Evolutionary conservation across 345 rosid genomes (phyloP).

Genomic region (Euphorbia tirucalli): DNA sequence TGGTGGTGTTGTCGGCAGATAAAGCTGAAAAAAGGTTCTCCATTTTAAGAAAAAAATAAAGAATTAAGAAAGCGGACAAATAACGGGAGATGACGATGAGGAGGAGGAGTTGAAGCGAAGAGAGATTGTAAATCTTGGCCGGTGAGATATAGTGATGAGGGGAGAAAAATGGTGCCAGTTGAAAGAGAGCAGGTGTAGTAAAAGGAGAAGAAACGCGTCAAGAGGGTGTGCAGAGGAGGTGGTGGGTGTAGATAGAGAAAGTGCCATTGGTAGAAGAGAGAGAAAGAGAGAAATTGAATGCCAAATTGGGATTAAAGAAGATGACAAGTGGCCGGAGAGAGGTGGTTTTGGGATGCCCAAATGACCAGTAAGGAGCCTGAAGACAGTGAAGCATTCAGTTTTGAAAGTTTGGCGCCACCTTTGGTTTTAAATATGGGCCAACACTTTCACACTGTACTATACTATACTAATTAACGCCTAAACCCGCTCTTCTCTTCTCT

Average conservation of each 20-base stretch:
- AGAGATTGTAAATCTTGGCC: slow-evolving; percentile 1
- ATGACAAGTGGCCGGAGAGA: slow-evolving; percentile 36
- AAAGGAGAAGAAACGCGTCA: slow-evolving; percentile 38
- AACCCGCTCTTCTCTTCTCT: too few relatives aligned
- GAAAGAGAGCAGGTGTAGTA: slow-evolving; percentile 29
- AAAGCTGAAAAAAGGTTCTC: slow-evolving; percentile 20
- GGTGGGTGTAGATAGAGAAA: slow-evolving; percentile 11
- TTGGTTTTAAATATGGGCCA: slow-evolving; percentile 31
- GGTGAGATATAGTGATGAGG: slow-evolving; percentile 23
- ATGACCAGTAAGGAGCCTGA: slow-evolving; percentile 30
- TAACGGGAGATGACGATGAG: neutral
- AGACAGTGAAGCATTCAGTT: slow-evolving; percentile 20
- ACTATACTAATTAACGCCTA: too few relatives aligned
- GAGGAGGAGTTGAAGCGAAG: neutral
- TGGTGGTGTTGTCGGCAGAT: neutral
- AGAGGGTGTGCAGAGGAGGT: slow-evolving; percentile 10
- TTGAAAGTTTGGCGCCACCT: slow-evolving; percentile 37
- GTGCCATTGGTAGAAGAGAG: slow-evolving; percentile 2
- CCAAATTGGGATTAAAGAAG: slow-evolving; percentile 16
- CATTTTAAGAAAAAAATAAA: slow-evolving; percentile 11
- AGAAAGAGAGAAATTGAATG: neutral
- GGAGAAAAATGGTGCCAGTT: slow-evolving; percentile 26
- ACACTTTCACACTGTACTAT: too few relatives aligned
- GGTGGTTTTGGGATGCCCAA: slow-evolving; percentile 37
- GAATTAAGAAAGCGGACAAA: neutral